These are phyloP conservation scores for Agapanthus africanus DNA, from an alignment of 106 monocot genomes.

Conservation along the genomic window DNA sequence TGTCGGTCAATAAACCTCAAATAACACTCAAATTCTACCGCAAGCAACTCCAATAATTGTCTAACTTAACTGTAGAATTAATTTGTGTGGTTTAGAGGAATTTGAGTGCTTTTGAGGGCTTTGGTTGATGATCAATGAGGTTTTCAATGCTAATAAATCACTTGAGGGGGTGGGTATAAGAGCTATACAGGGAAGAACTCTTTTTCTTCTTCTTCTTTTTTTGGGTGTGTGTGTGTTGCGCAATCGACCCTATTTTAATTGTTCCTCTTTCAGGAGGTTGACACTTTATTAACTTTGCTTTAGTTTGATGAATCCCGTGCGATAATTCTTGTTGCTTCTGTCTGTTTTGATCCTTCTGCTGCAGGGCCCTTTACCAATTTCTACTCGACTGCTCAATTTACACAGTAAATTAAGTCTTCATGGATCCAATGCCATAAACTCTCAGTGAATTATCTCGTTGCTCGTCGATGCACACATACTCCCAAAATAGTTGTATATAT, in stretches of 20 bases:
- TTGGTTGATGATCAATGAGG: conserved; percentile 35
- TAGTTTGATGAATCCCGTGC: neutral
- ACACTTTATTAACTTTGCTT: neutral
- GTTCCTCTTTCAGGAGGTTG: neutral
- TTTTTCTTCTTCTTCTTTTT: too few relatives aligned
- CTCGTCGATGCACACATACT: neutral
- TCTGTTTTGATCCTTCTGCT: neutral
- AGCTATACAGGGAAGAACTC: too few relatives aligned
- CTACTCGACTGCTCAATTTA: neutral
- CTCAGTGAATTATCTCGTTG: neutral
- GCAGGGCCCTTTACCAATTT: neutral
- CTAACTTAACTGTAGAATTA: too few relatives aligned
- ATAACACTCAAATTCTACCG: too few relatives aligned
- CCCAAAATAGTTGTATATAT: neutral
- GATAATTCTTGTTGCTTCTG: neutral
- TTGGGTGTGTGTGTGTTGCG: too few relatives aligned
- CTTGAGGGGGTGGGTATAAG: too few relatives aligned
- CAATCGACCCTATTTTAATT: neutral
- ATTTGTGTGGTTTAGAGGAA: too few relatives aligned
- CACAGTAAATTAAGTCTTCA: neutral
- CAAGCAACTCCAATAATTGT: too few relatives aligned
- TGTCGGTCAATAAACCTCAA: too few relatives aligned
- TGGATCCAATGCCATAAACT: too few relatives aligned
- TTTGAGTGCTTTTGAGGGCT: conserved; percentile 44
- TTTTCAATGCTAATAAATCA: neutral